Evolutionary conservation across 2,329 filamentous ascomycete genomes (phyloP), one percentile per base, ranked within the genome.

Genomic region (Penicillium sp.): DNA sequence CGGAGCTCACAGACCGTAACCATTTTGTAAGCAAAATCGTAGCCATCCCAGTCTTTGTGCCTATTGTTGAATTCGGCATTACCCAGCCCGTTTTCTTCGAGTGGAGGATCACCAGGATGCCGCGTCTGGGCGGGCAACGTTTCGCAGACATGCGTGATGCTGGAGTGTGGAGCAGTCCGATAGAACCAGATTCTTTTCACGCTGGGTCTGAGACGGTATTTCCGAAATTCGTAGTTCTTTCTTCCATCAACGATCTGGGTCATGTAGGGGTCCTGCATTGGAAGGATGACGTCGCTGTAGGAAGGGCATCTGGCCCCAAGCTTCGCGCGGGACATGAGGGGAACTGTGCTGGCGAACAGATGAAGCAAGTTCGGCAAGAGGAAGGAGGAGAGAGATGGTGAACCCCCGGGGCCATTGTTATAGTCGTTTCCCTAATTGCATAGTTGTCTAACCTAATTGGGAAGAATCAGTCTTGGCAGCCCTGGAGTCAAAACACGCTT

Each of bases 221-320:
- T 41, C 28, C 38, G 38, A 41, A 26, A 28, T 9, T 41, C 38
- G 24, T 41, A 41, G 24, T 41, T 41, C 22, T 41, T 41, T 10
- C 24, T 55, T 52, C 21, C 52, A 49, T 43, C 28, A 19, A 28
- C 8, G 24, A 41, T 41, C 10, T 29, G 2, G 4, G 51, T 15
- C 42, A 53, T 34, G 40, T 48, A 53, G 15, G 40, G 28, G 37
- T 41, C 38, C 7, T 41, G 38, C 38, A 41, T 41, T 8, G 24
- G 38, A 29, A 41, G 38, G 38, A 41, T 29, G 6, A 41, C 15
- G 5, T 41, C 38, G 38, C 38, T 41, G 15, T 28, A 10, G 17
- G 38, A 29, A 26, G 22, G n/a, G 24, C 17, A 21, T 38, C 6
- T 38, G 10, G 0, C 19, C 35, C 10, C 13, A 15, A 13, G 13